Evolutionary conservation across 2,329 filamentous ascomycete species (phyloP), one percentile per base, ranked within the genome.

Genomic region (Podosphaera aphanis): DNA sequence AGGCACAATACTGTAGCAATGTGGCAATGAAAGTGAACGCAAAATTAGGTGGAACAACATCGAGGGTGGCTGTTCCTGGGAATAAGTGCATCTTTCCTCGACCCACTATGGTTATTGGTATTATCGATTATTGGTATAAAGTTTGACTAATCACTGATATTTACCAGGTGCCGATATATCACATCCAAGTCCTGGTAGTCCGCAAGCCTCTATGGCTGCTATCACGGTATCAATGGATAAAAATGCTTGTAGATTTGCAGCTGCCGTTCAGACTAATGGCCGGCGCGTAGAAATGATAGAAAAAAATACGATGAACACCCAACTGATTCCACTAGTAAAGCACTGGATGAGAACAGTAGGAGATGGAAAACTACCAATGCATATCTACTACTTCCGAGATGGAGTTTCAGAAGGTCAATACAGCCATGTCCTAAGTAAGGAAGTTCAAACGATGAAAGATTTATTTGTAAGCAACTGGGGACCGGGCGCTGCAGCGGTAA

Each of bases 21-120:
- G 84, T 98, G 0, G 73, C 77, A 51, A 90, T 98, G 83, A 98
- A 98, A 65, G 76, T 98, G 52, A 95, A 98, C 55, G 81, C 83
- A 2, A 98, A 98, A 65, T 71, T 98, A 2, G 90, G 90, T 13
- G 90, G 90, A 5, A 71, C 74, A 0, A 94, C 84, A 1, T 77
- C 64, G 49, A 44, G 67, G 48, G 47, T 53, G 37, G 43, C 47
- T 16, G 46, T 45, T 11, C 16, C 41, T 23, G 43, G 42, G 11
- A 39, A 40, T 16, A 49, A 43, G 55, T 59, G 16, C 2, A 67
- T 66, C 49, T 71, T 69, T 53, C 57, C 58, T 1, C 58, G 56
- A 0, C 70, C 76, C 0, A 90, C 84, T 0, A 79, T 93, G 70
- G 75, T 94, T 42, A 79, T 98, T 48, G 57, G 90, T 53, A 53